Evolutionary conservation across 2,329 filamentous ascomycete genomes (phyloP).

Genomic region (Cytospora leucostoma): DNA sequence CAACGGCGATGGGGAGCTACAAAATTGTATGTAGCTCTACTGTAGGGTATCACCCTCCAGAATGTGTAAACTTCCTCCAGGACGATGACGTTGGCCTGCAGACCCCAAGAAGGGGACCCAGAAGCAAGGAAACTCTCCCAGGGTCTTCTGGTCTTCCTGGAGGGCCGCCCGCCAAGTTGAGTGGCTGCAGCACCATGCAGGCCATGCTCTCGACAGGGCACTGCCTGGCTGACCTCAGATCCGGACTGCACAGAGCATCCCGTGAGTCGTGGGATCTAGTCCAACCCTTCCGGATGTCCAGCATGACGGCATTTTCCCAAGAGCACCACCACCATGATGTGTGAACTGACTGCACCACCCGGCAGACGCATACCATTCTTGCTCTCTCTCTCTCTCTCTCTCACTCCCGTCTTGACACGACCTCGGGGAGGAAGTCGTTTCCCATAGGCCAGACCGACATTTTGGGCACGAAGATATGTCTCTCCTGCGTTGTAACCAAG

Average conservation of each 20-base stretch:
- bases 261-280: neutral
- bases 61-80: slow-evolving; percentile 7
- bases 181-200: slow-evolving; percentile 11
- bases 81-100: slow-evolving; percentile 28
- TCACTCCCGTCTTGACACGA: too few relatives aligned
- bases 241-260: slow-evolving; percentile 3
- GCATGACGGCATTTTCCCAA: neutral
- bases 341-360: too few relatives aligned
- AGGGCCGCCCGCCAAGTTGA: slow-evolving; percentile 7
- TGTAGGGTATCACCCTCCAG: too few relatives aligned
- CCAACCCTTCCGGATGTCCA: neutral
- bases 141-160: slow-evolving; percentile 6
- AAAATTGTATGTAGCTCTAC: too few relatives aligned
- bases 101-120: slow-evolving; percentile 17
- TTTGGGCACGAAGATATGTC: neutral
- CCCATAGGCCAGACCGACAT: neutral
- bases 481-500: neutral
- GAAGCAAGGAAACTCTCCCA: slow-evolving; percentile 23
- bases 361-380: too few relatives aligned
- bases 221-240: slow-evolving; percentile 4
- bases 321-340: neutral
- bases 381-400: too few relatives aligned
- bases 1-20: neutral
- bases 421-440: too few relatives aligned
- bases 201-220: slow-evolving; percentile 11